Base-by-base conservation (phyloP, 1,284 basidiomycete genomes). In the Lignosus rhinocerotis region DNA sequence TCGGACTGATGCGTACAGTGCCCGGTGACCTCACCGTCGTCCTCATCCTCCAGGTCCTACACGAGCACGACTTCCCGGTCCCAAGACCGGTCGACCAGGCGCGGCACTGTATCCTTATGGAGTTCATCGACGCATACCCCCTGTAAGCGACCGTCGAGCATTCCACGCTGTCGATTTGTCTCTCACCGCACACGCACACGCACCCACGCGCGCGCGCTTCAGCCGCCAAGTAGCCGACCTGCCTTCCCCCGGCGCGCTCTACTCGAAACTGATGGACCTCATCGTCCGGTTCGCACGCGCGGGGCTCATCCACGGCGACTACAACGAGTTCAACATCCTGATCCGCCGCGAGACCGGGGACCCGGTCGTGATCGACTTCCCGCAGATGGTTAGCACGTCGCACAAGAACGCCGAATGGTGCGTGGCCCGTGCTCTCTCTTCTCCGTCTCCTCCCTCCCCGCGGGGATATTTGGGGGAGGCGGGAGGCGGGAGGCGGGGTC, bases 251-350 rank as follows among this genome's bases (percentile, higher is more conserved):
- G 94, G 93, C 34, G 88, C 88, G 62, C 83, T 99, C 33, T 99
- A 98, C 75, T 94, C 95, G 1, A 79, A 83, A 16, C 80, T 99
- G 42, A 99, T 99, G 96, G 93, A 94, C 72, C 80, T 98, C 56
- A 96, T 99, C 69, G 94, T 98, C 59, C 92, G 94, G 52, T 90
- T 99, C 66, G 96, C 96, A 2, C 86, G 86, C 44, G 87, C 92
- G 2, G 97, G 97, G 1, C 82, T 99, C 21, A 98, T 99, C 55
- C 96, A 99, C 70, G 96, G 97, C 51, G 96, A 99, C 75, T 99
- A 93, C 77, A 99, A 99, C 76, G 97, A 99, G 72, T 99, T 99
- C 80, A 99, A 99, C 74, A 94, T 99, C 67, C 86, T 99, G 60
- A 94, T 99, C 63, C 84, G 85, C 47, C 85, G 88, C 51, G 87